Conservation (phyloP, 139 green algal genomes). For the Zygnema circumcarinatum region DNA sequence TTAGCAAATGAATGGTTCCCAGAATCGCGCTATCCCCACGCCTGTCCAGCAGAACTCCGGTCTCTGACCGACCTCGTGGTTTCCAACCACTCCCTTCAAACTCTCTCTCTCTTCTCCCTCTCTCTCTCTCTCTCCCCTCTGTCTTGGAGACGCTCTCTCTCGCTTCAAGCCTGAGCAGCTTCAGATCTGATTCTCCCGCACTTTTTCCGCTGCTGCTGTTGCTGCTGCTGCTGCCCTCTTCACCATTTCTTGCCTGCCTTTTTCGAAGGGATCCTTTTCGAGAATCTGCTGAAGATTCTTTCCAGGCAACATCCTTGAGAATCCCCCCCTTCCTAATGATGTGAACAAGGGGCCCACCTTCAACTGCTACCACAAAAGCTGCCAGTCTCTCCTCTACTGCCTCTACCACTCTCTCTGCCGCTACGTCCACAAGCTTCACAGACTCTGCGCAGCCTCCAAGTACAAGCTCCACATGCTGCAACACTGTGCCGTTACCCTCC, state of each 20-base stretch:
- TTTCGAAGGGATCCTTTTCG: background rate
- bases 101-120: background rate
- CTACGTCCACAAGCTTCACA: slow-evolving; percentile 11
- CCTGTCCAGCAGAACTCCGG: background rate
- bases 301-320: background rate
- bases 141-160: background rate
- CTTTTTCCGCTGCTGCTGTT: background rate
- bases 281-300: background rate
- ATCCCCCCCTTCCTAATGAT: background rate
- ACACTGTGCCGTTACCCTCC: background rate
- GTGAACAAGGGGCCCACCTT: background rate
- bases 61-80: background rate
- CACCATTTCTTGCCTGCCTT: background rate
- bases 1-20: slow-evolving; percentile 35
- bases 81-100: background rate
- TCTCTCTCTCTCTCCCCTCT: background rate
- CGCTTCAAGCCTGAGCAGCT: background rate
- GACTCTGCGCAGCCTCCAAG: background rate
- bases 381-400: slow-evolving; percentile 7
- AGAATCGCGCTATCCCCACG: slow-evolving; percentile 1
- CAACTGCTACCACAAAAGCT: background rate
- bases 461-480: background rate
- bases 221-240: background rate
- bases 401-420: slow-evolving; percentile 1
- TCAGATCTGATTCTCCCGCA: background rate